Evolutionary conservation across 345 rosid species (phyloP).

Genomic region (Kandelia obovata): DNA sequence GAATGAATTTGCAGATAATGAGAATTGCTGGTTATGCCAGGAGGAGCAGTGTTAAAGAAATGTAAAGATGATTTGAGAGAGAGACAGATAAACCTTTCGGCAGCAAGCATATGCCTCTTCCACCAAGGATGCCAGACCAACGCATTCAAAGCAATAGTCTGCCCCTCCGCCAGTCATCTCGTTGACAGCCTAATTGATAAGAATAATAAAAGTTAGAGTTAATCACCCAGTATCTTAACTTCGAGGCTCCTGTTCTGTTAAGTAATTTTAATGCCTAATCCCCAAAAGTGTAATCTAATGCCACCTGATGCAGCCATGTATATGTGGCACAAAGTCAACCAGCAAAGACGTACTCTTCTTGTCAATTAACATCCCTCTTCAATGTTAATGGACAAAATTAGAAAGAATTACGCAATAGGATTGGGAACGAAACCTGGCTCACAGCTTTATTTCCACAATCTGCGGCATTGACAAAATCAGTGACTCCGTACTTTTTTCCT

Average conservation of each 20-base stretch:
- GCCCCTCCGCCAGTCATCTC: conserved; percentile 82
- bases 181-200: conserved; percentile 39
- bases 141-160: conserved; percentile 81
- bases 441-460: conserved; percentile 42
- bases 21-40: background rate
- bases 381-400: background rate
- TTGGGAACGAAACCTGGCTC: conserved; percentile 50
- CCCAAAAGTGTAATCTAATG: too few species aligned
- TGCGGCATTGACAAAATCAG: conserved; percentile 62
- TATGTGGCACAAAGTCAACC: too few species aligned
- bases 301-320: too few species aligned
- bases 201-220: conserved; percentile 3
- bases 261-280: background rate
- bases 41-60: background rate
- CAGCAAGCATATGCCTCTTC: conserved; percentile 67
- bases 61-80: background rate
- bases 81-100: conserved; percentile 45
- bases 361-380: background rate
- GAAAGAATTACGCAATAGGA: background rate
- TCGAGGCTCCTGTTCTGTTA: background rate
- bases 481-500: conserved; percentile 71
- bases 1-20: background rate
- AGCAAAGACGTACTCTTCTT: background rate
- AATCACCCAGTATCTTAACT: background rate
- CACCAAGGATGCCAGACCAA: conserved; percentile 53